Evolutionary conservation across 179 eudicot genomes (phyloP).

Genomic region (Corrigiola litoralis): DNA sequence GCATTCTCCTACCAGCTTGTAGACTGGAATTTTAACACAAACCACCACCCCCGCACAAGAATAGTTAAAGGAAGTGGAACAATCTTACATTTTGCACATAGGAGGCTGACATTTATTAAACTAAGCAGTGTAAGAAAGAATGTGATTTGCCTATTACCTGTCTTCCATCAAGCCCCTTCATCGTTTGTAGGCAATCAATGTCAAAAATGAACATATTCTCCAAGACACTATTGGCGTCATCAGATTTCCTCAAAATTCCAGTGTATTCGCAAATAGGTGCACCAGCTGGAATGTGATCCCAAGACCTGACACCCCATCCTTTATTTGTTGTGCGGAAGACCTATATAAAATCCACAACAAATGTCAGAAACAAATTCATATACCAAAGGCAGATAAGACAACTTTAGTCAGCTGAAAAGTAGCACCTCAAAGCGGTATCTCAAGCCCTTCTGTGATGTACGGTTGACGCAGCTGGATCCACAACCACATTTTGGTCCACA

Average conservation of each 20-base stretch:
- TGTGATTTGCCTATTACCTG: conserved; percentile 42
- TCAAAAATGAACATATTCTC: conserved; percentile 73
- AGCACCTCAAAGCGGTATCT: conserved; percentile 80
- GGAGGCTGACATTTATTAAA: too few relatives aligned
- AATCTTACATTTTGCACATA: too few relatives aligned
- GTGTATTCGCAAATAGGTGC: conserved; percentile 77
- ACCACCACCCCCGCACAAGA: too few relatives aligned
- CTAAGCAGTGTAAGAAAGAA: too few relatives aligned
- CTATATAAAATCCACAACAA: conserved; percentile 24
- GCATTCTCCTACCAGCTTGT: too few relatives aligned
- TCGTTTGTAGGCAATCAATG: conserved; percentile 87
- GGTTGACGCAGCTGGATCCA: conserved; percentile 69
- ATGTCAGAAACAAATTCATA: background rate
- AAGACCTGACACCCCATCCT: conserved; percentile 96
- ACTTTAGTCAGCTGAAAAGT: background rate
- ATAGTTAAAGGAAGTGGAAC: too few relatives aligned
- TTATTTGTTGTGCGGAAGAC: conserved; percentile 91
- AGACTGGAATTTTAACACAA: too few relatives aligned
- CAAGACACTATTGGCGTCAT: conserved; percentile 47
- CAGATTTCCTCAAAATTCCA: conserved; percentile 56
- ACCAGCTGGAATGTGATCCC: conserved; percentile 92
- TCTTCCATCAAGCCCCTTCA: conserved; percentile 90
- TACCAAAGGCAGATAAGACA: background rate
- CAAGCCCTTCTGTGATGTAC: conserved; percentile 65
- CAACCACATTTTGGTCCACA: conserved; percentile 91